Percentiles rank a stretch among this genome's conserved stretches.
phyloP scores from a whole-genome alignment of 441 rosid species.

The Populus hybrid region DNA sequence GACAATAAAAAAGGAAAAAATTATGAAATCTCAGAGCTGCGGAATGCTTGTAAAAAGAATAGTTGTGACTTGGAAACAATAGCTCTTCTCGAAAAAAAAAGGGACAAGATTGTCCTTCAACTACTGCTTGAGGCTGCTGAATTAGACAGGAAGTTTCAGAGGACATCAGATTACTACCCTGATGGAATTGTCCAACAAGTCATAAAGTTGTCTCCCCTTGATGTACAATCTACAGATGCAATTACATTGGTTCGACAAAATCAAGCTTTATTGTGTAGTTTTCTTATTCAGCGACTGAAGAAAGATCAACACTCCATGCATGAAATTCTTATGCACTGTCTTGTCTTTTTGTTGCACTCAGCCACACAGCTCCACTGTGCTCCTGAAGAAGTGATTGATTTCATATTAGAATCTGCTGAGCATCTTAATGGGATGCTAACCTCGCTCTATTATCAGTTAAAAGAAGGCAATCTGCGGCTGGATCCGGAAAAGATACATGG shows the following conservation, averaged over 20 bases:
- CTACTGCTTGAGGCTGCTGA: slow-evolving; percentile 76
- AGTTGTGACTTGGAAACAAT: slow-evolving; percentile 40
- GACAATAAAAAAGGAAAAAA: slow-evolving; percentile 25
- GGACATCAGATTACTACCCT: slow-evolving; percentile 29
- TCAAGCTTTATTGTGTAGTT: slow-evolving; percentile 61
- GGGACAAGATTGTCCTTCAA: slow-evolving; percentile 75
- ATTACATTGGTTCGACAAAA: slow-evolving; percentile 80
- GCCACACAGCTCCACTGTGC: slow-evolving; percentile 64
- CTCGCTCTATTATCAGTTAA: slow-evolving; percentile 43
- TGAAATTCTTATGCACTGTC: slow-evolving; percentile 74
- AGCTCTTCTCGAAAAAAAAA: slow-evolving; percentile 57
- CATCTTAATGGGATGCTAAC: slow-evolving; percentile 54
- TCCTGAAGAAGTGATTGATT: slow-evolving; percentile 58
- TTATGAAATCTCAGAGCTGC: slow-evolving; percentile 31
- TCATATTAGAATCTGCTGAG: slow-evolving; percentile 61
- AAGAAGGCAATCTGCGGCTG: slow-evolving; percentile 46
- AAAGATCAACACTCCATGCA: slow-evolving; percentile 66
- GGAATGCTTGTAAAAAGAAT: slow-evolving; percentile 32
- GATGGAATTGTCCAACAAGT: slow-evolving; percentile 48
- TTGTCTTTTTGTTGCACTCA: slow-evolving; percentile 64
- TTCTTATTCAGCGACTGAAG: slow-evolving; percentile 57
- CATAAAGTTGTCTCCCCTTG: slow-evolving; percentile 49
- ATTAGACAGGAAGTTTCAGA: slow-evolving; percentile 53
- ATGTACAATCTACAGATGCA: slow-evolving; percentile 60
- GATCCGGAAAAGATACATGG: slow-evolving; percentile 45